phyloP scores from a whole-genome alignment of 163 green algal genomes.

The Coccomyxa subellipsoidea region DNA sequence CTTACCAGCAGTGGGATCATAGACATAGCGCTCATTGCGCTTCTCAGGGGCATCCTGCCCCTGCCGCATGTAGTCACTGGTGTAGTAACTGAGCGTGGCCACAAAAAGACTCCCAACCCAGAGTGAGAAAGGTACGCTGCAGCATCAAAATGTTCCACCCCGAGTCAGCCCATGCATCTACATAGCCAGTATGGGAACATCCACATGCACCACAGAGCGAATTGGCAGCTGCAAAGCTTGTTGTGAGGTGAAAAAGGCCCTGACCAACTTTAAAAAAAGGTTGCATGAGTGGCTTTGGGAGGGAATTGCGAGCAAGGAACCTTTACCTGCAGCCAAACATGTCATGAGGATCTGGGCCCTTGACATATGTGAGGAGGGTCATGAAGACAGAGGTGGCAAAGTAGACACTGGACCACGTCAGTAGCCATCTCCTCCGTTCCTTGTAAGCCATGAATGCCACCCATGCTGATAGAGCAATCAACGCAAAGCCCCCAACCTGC shows the following conservation, averaged over 20 bases:
- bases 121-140: slow-evolving; percentile 1
- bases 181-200: too few relatives aligned
- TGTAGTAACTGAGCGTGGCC: slow-evolving; percentile 6
- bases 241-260: too few relatives aligned
- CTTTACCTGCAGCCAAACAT: neutral
- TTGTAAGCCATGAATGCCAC: neutral
- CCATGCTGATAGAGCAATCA: neutral
- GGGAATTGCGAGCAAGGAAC: neutral
- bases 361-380: slow-evolving; percentile 10
- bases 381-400: neutral
- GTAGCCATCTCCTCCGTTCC: neutral
- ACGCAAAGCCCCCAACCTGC: neutral
- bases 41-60: neutral
- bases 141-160: neutral
- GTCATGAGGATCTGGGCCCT: slow-evolving; percentile 1
- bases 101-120: slow-evolving; percentile 3
- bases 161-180: too few relatives aligned
- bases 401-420: slow-evolving; percentile 2
- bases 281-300: too few relatives aligned
- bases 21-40: slow-evolving; percentile 9
- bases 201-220: too few relatives aligned
- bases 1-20: slow-evolving; percentile 4
- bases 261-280: too few relatives aligned
- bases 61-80: slow-evolving; percentile 7
- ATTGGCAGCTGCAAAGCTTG: neutral